phyloP scores from a whole-genome alignment of 352 stramenopile species.

The Phytophthora colocasiae region DNA sequence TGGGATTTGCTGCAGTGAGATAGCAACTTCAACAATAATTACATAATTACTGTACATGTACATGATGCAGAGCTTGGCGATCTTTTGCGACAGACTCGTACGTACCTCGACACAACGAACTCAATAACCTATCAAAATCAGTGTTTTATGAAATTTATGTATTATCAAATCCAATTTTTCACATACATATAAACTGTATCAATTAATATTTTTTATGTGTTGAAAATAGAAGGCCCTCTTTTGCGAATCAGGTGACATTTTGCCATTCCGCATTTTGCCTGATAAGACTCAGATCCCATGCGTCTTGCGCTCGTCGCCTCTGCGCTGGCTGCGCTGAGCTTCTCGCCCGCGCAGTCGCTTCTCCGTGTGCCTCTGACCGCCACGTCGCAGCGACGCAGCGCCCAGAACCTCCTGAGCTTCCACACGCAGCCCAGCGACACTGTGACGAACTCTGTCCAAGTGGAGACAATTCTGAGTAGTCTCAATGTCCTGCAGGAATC shows the following conservation, averaged over 20 bases:
- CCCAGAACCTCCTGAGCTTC: conserved; percentile 44
- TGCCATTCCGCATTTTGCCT: conserved; percentile 26
- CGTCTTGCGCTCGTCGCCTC: background rate
- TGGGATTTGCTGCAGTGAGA: background rate
- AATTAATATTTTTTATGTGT: no score
- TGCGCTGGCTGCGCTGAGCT: conserved; percentile 17
- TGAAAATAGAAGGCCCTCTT: background rate
- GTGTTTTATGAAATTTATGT: no score
- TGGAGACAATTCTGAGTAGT: conserved; percentile 19
- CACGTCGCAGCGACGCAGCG: conserved; percentile 32
- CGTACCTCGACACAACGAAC: background rate
- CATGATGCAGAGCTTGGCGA: conserved; percentile 5
- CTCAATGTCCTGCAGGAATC: conserved; percentile 30
- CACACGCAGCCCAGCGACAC: conserved; percentile 38
- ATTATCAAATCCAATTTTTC: no score
- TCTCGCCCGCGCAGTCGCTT: conserved; percentile 12
- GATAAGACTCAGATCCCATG: conserved; percentile 1
- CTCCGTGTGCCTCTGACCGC: conserved; percentile 55
- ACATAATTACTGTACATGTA: no score
- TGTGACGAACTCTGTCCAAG: conserved; percentile 2
- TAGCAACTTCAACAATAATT: no score
- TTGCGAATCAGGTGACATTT: conserved; percentile 12
- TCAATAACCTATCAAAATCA: background rate
- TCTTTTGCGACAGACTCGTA: conserved; percentile 17
- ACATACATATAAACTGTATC: no score